phyloP scores from a whole-genome alignment of 73 alveolate genomes.

The Stentor coeruleus region DNA sequence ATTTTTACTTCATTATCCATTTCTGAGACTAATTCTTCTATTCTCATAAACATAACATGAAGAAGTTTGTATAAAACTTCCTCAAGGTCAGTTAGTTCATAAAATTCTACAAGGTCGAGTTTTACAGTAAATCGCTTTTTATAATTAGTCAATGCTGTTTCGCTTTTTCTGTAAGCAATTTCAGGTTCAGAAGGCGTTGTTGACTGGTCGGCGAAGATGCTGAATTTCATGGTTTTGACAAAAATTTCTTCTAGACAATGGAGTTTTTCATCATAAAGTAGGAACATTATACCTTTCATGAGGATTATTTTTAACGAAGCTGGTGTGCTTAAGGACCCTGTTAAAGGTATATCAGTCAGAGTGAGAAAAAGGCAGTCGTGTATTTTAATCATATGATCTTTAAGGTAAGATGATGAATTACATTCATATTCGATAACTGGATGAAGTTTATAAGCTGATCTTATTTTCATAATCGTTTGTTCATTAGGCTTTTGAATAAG shows the following conservation, averaged over 20 bases:
- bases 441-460: not conserved
- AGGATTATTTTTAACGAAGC: constrained; percentile 8
- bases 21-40: not conserved
- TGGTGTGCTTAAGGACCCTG: not conserved
- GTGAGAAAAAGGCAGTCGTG: constrained; percentile 1
- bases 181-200: not conserved
- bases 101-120: not conserved
- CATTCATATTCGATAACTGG: constrained; percentile 27
- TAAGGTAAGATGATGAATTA: too few relatives aligned
- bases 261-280: not conserved
- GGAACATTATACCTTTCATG: not conserved
- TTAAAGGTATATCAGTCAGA: constrained; percentile 1
- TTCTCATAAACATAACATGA: not conserved
- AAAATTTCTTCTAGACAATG: not conserved
- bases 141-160: not conserved
- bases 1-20: not conserved
- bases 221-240: not conserved
- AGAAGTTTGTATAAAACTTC: not conserved
- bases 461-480: not conserved
- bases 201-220: not conserved
- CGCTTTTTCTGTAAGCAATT: not conserved
- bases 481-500: not conserved
- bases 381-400: not conserved
- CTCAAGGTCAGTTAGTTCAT: not conserved
- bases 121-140: not conserved